Evolutionary conservation across 2,329 filamentous ascomycete genomes (phyloP).

Genomic region (Penicillium hesseltinei): DNA sequence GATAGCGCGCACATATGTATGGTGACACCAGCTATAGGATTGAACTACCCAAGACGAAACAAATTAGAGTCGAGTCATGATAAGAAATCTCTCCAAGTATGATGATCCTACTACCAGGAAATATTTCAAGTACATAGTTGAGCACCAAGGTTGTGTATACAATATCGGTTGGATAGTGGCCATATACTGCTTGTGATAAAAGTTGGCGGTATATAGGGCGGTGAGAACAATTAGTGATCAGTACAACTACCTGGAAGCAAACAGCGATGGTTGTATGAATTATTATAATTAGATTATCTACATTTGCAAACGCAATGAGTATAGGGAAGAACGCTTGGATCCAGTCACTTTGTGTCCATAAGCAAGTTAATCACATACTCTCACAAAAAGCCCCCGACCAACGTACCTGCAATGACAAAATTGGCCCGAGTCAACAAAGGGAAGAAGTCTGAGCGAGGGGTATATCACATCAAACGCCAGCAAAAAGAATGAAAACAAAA

Average conservation of each 20-base stretch:
- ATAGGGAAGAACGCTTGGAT: not conserved
- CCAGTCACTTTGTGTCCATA: slow-evolving; percentile 10
- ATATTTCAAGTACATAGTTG: not conserved
- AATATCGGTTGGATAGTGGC: not conserved
- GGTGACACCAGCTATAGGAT: too few species aligned
- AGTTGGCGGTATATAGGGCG: not conserved
- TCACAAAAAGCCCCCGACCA: slow-evolving; percentile 20
- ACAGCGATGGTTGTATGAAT: not conserved
- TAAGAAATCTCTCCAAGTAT: not conserved
- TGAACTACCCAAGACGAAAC: too few species aligned
- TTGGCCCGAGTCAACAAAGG: slow-evolving; percentile 21
- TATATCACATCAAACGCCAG: slow-evolving; percentile 44
- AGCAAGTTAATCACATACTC: slow-evolving; percentile 20
- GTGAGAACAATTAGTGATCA: not conserved
- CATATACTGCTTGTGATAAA: not conserved
- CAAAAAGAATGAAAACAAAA: slow-evolving; percentile 11
- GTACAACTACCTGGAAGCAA: too few species aligned
- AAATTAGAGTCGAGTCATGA: not conserved
- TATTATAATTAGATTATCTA: slow-evolving; percentile 4
- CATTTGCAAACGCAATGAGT: not conserved
- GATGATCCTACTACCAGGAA: not conserved
- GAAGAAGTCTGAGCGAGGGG: slow-evolving; percentile 34
- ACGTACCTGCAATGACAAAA: slow-evolving; percentile 23
- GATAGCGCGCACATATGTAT: not conserved
- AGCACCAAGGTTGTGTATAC: not conserved